Evolutionary conservation across 129 eudicot species (phyloP).

Genomic region (Flaveria trinervia): DNA sequence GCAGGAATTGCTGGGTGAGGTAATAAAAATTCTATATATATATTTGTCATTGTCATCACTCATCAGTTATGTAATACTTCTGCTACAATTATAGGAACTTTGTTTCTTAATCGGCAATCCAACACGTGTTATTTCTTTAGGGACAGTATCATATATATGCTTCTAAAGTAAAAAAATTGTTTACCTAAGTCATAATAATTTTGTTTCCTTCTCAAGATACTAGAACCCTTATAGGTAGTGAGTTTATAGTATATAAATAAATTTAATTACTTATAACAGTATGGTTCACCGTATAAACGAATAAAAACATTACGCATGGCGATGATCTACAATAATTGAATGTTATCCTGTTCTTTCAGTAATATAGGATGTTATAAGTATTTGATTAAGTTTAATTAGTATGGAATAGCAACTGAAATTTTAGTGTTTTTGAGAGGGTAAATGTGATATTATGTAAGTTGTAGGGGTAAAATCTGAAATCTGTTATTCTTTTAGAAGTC

Average conservation of each 20-base stretch:
- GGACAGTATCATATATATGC: neutral
- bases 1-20: conserved; percentile 99
- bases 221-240: neutral
- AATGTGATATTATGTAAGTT: neutral
- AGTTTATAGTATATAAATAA: neutral
- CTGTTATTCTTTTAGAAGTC: neutral
- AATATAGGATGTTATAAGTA: neutral
- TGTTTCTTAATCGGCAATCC: neutral
- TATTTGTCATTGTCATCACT: neutral
- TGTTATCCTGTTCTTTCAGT: neutral
- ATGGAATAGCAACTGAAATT: neutral
- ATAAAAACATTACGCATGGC: neutral
- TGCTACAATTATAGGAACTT: conserved; percentile 16
- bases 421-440: neutral
- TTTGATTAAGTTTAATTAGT: neutral
- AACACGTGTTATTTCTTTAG: neutral
- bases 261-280: neutral
- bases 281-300: neutral
- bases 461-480: conserved; percentile 11
- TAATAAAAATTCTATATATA: conserved; percentile 33
- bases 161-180: neutral
- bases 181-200: neutral
- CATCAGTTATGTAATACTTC: conserved; percentile 7
- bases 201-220: neutral
- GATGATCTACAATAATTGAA: neutral